Percentiles rank a stretch among this genome's conserved stretches.
Evolutionary conservation across 257 asterid genomes (phyloP).

Genomic region (Ilex aquifolium): DNA sequence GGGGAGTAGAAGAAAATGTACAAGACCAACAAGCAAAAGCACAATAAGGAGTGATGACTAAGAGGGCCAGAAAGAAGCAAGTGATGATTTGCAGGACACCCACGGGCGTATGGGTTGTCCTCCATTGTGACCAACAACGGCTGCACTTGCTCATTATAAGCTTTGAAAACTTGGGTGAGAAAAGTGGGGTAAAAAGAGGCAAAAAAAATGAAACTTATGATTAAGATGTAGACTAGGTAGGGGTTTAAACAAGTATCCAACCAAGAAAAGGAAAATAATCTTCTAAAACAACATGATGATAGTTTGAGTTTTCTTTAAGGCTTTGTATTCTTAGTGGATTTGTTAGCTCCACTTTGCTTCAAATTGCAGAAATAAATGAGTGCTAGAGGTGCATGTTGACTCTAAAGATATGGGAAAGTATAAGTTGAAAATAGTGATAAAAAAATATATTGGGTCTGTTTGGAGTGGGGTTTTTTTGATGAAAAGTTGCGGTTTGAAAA

Average conservation of each 20-base stretch:
- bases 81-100: conserved; percentile 16
- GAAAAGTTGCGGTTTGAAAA: too few relatives aligned
- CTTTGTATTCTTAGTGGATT: conserved; percentile 2
- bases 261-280: conserved; percentile 7
- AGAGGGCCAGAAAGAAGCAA: conserved; percentile 5
- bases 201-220: conserved; percentile 15
- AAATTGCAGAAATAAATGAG: not conserved
- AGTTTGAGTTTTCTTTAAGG: conserved; percentile 13
- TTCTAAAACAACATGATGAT: conserved; percentile 27
- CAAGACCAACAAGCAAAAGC: not conserved
- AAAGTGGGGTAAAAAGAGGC: conserved; percentile 16
- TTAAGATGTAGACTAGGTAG: conserved; percentile 18
- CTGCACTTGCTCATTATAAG: conserved; percentile 26
- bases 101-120: conserved; percentile 14
- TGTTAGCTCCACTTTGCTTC: conserved; percentile 3
- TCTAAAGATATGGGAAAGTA: too few relatives aligned
- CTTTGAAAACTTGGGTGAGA: conserved; percentile 24
- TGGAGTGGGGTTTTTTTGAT: too few relatives aligned
- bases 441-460: too few relatives aligned
- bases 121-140: conserved; percentile 20
- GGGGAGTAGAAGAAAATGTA: too few relatives aligned
- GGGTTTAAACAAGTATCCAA: conserved; percentile 13
- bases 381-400: not conserved
- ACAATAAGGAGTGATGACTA: conserved; percentile 5
- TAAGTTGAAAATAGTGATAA: too few relatives aligned